Base-by-base conservation (phyloP, 2,329 filamentous ascomycete species). In the Myriosclerotinia scirpicola region DNA sequence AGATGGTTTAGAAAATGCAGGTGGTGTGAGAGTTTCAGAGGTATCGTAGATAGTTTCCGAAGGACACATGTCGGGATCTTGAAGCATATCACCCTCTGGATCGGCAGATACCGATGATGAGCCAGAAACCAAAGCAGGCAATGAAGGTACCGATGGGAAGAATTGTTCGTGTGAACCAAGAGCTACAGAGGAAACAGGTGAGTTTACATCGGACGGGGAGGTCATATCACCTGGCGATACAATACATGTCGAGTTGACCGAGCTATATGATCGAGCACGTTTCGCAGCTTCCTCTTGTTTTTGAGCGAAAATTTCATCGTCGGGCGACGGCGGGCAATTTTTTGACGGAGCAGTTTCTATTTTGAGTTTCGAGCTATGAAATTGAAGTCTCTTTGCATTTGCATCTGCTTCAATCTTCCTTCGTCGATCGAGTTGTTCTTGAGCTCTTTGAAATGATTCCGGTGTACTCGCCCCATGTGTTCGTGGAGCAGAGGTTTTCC, bases 91-190 rank as follows among this genome's bases (percentile, higher is more conserved):
- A 1, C 82, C 84, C 69, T 89, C 87, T 30, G 83, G 79, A 70
- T 88, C 87, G 0, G 84, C 85, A 17, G 85, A 89, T 12, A 88
- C 82, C 2, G 87, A 89, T 72, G 86, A 88, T 11, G 86, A 85
- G 14, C 86, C 85, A 66, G 86, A 89, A 14, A 89, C 79, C 9
- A 89, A 78, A 8, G 86, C 86, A 14, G 87, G 87, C 3, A 89
- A 77, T 6, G 87, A 89, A 0, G 86, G 86, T 63, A 89, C 86
- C 3, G 86, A 89, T 65, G 84, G 85, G 74, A 87, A 75, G 38
- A 72, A 68, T 59, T 74, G 73, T 44, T 74, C 74, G 17, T 67
- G 69, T 17, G 73, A 88, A 3, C 79, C 80, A 20, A 83, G 72
- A 71, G 83, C 82, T 11, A 81, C 79, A 7, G 83, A 82, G 4